Evolutionary conservation across 331 rosid genomes (phyloP).

Genomic region (Arachis monticola): DNA sequence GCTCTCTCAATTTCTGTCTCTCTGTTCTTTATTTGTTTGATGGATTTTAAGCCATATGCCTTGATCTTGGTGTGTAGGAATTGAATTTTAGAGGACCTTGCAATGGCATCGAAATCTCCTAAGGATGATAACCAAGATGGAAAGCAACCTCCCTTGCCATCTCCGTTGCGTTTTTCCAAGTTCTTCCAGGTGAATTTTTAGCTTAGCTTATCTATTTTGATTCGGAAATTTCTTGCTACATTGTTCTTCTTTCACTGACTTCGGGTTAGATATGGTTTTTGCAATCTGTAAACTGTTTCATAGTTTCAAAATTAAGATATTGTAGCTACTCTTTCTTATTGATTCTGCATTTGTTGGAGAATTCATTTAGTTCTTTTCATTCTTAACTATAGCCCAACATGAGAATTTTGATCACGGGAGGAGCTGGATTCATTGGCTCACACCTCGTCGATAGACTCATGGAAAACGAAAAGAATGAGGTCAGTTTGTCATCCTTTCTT

Average conservation of each 20-base stretch:
- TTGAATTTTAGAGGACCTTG: conserved; percentile 30
- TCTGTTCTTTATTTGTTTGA: conserved; percentile 2
- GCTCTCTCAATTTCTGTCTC: not conserved
- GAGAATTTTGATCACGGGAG: conserved; percentile 95
- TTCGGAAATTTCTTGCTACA: conserved; percentile 9
- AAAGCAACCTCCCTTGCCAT: conserved; percentile 78
- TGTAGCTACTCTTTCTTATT: not conserved
- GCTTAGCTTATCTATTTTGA: too few species aligned
- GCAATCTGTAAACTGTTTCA: not conserved
- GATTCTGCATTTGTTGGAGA: not conserved
- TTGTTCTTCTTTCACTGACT: conserved; percentile 29
- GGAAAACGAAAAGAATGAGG: conserved; percentile 97
- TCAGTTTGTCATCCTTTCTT: conserved; percentile 38
- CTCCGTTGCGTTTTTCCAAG: conserved; percentile 82
- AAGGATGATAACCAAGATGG: conserved; percentile 51
- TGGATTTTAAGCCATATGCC: conserved; percentile 11
- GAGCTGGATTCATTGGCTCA: conserved; percentile 98
- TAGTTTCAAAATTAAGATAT: conserved; percentile 12
- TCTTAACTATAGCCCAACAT: conserved; percentile 69
- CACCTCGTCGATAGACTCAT: conserved; percentile 94
- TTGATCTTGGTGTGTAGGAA: conserved; percentile 44
- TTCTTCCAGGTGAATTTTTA: conserved; percentile 63
- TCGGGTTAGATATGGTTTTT: not conserved
- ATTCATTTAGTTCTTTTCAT: not conserved
- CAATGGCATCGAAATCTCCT: conserved; percentile 57